A percentile compares a stretch with the other conserved stretches of the same genome.
phyloP scores from a whole-genome alignment of 2,329 filamentous ascomycete genomes.

The Colletotrichum limetticola region DNA sequence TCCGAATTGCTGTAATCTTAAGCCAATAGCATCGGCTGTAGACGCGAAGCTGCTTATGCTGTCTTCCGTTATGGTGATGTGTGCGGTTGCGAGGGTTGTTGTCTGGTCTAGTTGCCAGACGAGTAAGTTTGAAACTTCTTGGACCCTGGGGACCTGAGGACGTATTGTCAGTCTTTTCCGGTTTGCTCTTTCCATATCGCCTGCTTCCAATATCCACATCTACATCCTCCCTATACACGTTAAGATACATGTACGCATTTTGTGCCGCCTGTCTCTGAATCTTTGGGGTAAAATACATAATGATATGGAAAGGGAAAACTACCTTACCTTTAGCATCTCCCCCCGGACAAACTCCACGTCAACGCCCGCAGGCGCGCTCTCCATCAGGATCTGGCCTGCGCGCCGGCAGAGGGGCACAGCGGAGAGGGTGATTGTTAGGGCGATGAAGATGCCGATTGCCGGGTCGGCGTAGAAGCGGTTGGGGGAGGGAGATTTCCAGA shows the following conservation, averaged over 20 bases:
- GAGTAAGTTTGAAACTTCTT: constrained; percentile 77
- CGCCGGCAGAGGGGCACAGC: constrained; percentile 71
- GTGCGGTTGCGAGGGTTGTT: constrained; percentile 76
- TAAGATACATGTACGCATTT: too few relatives aligned
- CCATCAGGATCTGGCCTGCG: constrained; percentile 73
- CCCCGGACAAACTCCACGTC: constrained; percentile 72
- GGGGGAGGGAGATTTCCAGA: constrained; percentile 71
- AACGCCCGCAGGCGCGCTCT: constrained; percentile 72
- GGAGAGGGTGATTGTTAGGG: constrained; percentile 76
- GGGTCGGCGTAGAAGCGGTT: constrained; percentile 78
- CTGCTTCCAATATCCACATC: too few relatives aligned
- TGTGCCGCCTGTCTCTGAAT: too few relatives aligned
- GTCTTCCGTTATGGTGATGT: constrained; percentile 71
- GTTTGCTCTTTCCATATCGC: too few relatives aligned
- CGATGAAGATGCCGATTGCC: constrained; percentile 74
- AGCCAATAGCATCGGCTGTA: constrained; percentile 69
- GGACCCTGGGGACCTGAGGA: constrained; percentile 70
- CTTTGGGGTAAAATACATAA: too few relatives aligned
- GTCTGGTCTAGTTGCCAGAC: constrained; percentile 79
- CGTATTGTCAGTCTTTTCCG: background rate
- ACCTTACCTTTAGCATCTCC: constrained; percentile 71
- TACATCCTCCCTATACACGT: too few relatives aligned
- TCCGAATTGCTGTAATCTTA: constrained; percentile 79
- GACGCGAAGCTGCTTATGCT: constrained; percentile 68
- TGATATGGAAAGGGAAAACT: background rate